Percentiles rank a stretch among this genome's conserved stretches.
phyloP scores from a whole-genome alignment of 2,329 filamentous ascomycete species.

The Tolypocladium sp. region DNA sequence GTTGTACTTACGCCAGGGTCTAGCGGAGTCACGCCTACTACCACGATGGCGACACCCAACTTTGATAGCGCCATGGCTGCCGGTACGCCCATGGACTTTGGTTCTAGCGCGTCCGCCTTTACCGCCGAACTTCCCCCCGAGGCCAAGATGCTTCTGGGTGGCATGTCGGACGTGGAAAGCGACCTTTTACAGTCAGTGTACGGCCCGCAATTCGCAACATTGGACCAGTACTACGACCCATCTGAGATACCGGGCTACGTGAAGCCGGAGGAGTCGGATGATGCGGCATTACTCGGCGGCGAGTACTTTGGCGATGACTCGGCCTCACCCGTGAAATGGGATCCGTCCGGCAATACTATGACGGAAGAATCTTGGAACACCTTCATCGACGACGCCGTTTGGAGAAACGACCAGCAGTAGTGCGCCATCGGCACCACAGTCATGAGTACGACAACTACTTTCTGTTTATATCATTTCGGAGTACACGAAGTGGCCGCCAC shows the following conservation, averaged over 20 bases:
- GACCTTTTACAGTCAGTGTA: slow-evolving; percentile 10
- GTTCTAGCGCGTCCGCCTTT: slow-evolving; percentile 24
- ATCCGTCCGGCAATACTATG: slow-evolving; percentile 3
- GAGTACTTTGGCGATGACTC: not conserved
- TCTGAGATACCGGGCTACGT: not conserved
- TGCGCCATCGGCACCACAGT: not conserved
- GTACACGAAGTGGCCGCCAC: not conserved
- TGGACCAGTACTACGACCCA: not conserved
- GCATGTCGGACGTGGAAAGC: slow-evolving; percentile 17
- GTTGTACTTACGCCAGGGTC: not conserved
- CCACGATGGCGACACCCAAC: not conserved
- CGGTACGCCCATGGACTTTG: slow-evolving; percentile 6
- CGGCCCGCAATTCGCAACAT: not conserved
- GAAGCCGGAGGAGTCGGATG: not conserved
- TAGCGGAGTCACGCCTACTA: not conserved
- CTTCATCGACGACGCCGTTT: slow-evolving; percentile 20
- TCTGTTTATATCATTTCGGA: not conserved
- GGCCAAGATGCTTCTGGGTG: slow-evolving; percentile 28
- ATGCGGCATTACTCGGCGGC: no score
- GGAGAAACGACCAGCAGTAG: slow-evolving; percentile 16
- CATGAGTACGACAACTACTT: not conserved
- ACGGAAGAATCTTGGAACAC: slow-evolving; percentile 20
- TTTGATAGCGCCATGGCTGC: not conserved
- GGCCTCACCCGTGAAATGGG: not conserved
- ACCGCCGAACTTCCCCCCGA: slow-evolving; percentile 32